These are phyloP conservation scores for Colletotrichum spinosum DNA, from an alignment of 2,329 filamentous ascomycete genomes.

Conservation along the genomic window DNA sequence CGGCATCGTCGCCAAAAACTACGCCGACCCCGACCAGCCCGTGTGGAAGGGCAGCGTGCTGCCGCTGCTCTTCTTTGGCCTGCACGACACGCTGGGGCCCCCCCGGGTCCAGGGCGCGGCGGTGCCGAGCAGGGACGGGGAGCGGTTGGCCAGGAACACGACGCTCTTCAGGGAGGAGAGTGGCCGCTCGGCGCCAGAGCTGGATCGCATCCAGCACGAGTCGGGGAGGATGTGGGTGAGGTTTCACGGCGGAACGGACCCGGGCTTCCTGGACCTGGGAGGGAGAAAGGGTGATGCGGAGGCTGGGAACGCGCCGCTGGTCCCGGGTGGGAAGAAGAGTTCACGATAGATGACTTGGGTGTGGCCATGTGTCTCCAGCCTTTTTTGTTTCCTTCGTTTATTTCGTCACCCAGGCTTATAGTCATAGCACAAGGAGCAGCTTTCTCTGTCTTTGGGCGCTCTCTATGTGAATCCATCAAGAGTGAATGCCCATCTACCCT, in stretches of 20 bases:
- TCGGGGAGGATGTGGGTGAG: constrained; percentile 27
- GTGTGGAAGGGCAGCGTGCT: constrained; percentile 35
- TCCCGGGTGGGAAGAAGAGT: not conserved
- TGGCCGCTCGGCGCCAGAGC: constrained; percentile 14
- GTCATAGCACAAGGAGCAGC: no score
- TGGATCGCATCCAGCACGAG: constrained; percentile 25
- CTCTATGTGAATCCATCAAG: no score
- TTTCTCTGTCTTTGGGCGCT: no score
- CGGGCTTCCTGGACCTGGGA: constrained; percentile 28
- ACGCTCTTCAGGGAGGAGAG: constrained; percentile 15
- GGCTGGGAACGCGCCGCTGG: not conserved
- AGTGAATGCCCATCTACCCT: no score
- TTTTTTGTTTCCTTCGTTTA: no score
- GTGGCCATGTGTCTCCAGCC: no score
- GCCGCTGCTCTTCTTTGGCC: constrained; percentile 25
- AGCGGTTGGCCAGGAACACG: constrained; percentile 10
- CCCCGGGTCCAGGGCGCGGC: not conserved
- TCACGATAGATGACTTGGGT: no score
- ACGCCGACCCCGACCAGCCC: constrained; percentile 30
- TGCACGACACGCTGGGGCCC: constrained; percentile 10
- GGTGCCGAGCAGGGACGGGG: not conserved
- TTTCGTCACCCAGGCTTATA: no score
- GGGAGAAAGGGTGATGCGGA: constrained; percentile 11
- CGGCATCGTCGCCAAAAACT: constrained; percentile 27
- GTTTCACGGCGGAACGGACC: constrained; percentile 28